These are phyloP conservation scores for Hymenoscyphus linearis DNA, from an alignment of 2,329 filamentous ascomycete species.

Conservation along the genomic window DNA sequence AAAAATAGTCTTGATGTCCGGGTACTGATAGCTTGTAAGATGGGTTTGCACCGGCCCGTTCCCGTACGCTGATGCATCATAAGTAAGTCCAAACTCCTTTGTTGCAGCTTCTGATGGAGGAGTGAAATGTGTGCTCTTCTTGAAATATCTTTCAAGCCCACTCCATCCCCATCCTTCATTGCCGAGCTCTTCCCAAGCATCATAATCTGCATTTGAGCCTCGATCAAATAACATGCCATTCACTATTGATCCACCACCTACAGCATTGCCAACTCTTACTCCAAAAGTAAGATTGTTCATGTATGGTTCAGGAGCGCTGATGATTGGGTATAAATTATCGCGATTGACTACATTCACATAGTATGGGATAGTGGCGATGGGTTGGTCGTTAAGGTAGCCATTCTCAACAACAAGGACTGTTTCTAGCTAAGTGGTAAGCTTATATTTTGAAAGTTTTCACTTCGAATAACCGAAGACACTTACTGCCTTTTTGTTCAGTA, in stretches of 20 bases:
- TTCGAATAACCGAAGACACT: background rate
- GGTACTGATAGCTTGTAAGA: constrained; percentile 6
- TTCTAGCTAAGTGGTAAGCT: constrained; percentile 6
- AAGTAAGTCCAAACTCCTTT: constrained; percentile 5
- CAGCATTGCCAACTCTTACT: constrained; percentile 11
- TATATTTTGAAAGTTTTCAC: background rate
- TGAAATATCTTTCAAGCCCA: constrained; percentile 36
- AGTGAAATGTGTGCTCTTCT: constrained; percentile 26
- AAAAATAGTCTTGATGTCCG: constrained; percentile 7
- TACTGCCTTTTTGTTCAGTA: constrained; percentile 4
- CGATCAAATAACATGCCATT: constrained; percentile 18
- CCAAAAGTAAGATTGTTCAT: background rate
- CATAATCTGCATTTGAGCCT: constrained; percentile 23
- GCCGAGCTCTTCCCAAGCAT: constrained; percentile 37
- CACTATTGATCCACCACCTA: constrained; percentile 34
- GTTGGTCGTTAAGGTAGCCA: constrained; percentile 18
- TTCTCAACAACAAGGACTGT: constrained; percentile 38
- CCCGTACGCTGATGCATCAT: constrained; percentile 8
- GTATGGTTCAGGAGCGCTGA: constrained; percentile 3
- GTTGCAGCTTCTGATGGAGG: constrained; percentile 4
- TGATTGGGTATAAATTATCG: constrained; percentile 4
- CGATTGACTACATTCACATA: background rate
- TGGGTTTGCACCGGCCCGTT: constrained; percentile 6
- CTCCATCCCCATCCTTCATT: constrained; percentile 38
- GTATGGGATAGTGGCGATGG: constrained; percentile 7